phyloP scores from a whole-genome alignment of 371 early-diverging fungal genomes.

The Saksenaea vasiformis region DNA sequence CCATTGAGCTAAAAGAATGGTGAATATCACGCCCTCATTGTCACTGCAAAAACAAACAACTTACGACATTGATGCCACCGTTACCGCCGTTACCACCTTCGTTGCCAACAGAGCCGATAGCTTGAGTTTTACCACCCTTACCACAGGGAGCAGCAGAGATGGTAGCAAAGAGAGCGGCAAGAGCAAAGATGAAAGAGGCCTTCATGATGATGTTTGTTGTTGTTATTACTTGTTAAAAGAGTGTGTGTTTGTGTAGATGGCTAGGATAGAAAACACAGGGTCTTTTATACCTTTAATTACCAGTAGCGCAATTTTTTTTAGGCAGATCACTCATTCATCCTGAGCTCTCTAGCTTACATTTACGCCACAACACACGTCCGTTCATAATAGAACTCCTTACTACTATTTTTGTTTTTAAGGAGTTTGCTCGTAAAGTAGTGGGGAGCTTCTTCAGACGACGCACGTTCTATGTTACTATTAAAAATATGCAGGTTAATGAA shows the following conservation, averaged over 20 bases:
- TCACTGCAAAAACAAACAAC: background rate
- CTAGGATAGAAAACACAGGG: background rate
- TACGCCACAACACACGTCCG: slow-evolving; percentile 1
- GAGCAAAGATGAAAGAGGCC: background rate
- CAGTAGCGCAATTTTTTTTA: background rate
- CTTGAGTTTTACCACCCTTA: background rate
- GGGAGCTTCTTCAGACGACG: background rate
- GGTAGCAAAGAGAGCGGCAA: background rate
- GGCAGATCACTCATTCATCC: background rate
- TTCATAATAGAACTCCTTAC: background rate
- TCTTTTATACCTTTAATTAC: background rate
- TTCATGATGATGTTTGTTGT: background rate
- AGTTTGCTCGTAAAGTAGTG: background rate
- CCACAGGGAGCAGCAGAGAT: background rate
- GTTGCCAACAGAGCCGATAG: background rate
- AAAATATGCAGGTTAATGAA: slow-evolving; percentile 1
- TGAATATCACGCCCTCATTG: background rate
- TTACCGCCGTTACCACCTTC: background rate
- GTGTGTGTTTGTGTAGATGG: background rate
- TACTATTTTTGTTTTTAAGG: slow-evolving; percentile 3
- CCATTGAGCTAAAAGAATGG: background rate
- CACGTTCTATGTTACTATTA: background rate
- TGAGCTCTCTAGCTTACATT: background rate
- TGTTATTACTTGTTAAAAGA: background rate
- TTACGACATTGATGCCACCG: background rate